Base-by-base conservation (phyloP, 2,329 filamentous ascomycete genomes). In the Neonectria magnoliae region DNA sequence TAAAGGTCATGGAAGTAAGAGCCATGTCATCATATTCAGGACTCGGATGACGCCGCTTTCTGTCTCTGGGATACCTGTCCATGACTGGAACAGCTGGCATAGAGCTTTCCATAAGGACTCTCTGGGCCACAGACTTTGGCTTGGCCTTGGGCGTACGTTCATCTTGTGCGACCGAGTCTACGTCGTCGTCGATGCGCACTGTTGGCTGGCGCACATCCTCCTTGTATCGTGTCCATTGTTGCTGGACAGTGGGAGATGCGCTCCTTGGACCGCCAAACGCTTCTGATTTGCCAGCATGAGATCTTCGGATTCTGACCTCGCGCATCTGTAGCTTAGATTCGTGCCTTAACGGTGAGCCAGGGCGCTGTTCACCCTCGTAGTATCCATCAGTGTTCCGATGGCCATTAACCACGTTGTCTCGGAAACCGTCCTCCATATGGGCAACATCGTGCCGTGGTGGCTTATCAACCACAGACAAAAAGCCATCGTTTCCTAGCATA, bases 21-120 rank as follows among this genome's bases (percentile, higher is more conserved):
- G 82, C 80, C 47, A 81, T 82, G 72, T 89, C 87, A 65, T 88
- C 85, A 67, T 89, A 89, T 72, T 89, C 87, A 31, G 82, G 79
- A 62, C 79, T 83, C 38, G 75, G 76, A 2, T 78, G 81, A 14
- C 81, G 80, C 36, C 85, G 83, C 59, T 82, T 84, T 51, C 71
- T 78, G 33, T 76, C 73, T 20, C 65, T 73, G 5, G 64, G 47
- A 13, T 65, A 64, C 18, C 60, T 71, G 27, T 57, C 62, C 16
- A 69, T 62, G 14, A 63, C 57, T 14, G 64, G 50, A n/a, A 64
- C 62, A 36, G 68, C 61, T 33, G 71, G 65, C 65, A 73, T 68
- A 31, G 75, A 69, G 55, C 66, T 75, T 45, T 72, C 72, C 57
- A 68, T 57, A 16, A 68, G 68, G 27, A 53, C 53, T 33, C 68